Evolutionary conservation across 2,329 filamentous ascomycete genomes (phyloP), one percentile per base, ranked within the genome.

Genomic region (Cercospora canescens): DNA sequence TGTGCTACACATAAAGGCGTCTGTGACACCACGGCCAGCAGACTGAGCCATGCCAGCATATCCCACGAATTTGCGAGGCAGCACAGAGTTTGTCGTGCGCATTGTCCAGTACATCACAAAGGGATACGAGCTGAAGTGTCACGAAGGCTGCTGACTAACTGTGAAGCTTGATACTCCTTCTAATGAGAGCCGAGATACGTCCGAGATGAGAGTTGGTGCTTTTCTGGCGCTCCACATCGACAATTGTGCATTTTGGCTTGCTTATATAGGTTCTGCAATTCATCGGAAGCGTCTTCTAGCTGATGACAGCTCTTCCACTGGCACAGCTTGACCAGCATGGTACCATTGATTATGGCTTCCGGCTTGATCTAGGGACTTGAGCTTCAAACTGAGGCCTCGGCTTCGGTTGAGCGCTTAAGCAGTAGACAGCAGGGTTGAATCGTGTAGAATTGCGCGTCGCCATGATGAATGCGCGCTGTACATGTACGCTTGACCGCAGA

Each of bases 91-190:
- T n/a, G 16, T 56, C 12, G 2, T 16, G n/a, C 3, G 6, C 45
- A 28, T 24, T 24, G 32, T 56, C 26, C 16, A 34, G 30, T 18
- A 56, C 8, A 7, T 6, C 52, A 56, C 32, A 14, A 35, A 56
- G 52, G 32, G 28, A 24, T 56, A n/a, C 16, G 16, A 56, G 26
- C 18, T 56, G 52, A 56, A 56, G 52, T 56, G 52, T 24, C 28
- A 56, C 52, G 52, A 56, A 56, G 18, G 52, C 24, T 56, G 52
- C 52, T 56, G 52, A 56, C 52, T 56, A 56, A 56, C 30, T 34
- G n/a, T 24, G 52, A 18, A 56, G 52, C 52, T 56, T 56, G 52
- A 56, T 35, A n/a, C 28, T 56, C 32, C 32, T 34, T 14, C 52
- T n/a, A 35, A 9, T 34, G 32, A 34, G 21, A 8, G 30, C 52